Evolutionary conservation across 2,329 filamentous ascomycete genomes (phyloP).

Genomic region (Stachybotrys elegans): DNA sequence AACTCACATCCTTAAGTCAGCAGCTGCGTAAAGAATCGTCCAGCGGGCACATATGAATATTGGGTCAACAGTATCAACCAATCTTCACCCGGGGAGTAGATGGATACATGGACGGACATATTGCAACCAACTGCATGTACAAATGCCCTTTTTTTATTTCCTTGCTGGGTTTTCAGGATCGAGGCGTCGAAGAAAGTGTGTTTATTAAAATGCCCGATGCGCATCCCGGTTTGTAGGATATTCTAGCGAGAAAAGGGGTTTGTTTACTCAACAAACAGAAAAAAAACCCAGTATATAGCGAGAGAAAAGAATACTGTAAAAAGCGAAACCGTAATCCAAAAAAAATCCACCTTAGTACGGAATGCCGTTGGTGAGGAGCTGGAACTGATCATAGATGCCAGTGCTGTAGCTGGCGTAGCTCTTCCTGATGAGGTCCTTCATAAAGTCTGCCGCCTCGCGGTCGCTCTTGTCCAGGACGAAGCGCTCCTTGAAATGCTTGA

Average conservation of each 20-base stretch:
- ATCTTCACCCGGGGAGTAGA: too few species aligned
- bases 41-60: conserved; percentile 2
- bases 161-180: too few species aligned
- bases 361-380: conserved; percentile 94
- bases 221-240: too few species aligned
- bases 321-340: too few species aligned
- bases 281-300: too few species aligned
- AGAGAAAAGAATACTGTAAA: conserved; percentile 2
- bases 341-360: conserved; percentile 59
- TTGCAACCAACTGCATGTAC: not conserved
- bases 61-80: not conserved
- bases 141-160: too few species aligned
- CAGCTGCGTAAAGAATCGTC: conserved; percentile 10
- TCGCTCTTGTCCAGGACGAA: conserved; percentile 92
- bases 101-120: not conserved
- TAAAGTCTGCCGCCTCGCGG: conserved; percentile 89
- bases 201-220: too few species aligned
- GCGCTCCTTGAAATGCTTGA: conserved; percentile 85
- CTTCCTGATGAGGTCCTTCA: conserved; percentile 83
- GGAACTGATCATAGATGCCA: conserved; percentile 95
- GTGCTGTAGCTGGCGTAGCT: conserved; percentile 90
- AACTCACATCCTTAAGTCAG: conserved; percentile 46
- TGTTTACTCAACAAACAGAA: not conserved
- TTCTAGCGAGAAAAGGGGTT: too few species aligned
- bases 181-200: too few species aligned